A percentile compares a stretch with the other conserved stretches of the same genome.
Evolutionary conservation across 1,284 basidiomycete species (phyloP).

Genomic region (Exobasidium cylindrosporum): DNA sequence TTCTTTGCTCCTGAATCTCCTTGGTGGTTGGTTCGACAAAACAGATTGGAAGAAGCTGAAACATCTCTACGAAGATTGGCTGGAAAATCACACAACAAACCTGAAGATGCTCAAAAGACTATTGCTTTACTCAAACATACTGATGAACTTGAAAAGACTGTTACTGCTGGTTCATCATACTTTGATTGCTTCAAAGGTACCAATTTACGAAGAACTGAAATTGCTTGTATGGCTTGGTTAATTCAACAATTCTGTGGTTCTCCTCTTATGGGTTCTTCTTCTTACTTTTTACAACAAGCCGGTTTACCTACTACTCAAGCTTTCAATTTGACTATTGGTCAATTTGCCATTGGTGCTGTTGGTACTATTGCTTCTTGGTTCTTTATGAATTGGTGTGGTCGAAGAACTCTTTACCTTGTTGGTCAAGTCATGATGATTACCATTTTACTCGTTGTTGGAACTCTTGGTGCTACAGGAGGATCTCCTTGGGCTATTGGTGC

Average conservation of each 20-base stretch:
- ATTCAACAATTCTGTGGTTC: conserved; percentile 54
- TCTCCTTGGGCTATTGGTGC: conserved; percentile 56
- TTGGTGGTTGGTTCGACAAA: conserved; percentile 60
- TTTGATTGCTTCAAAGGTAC: conserved; percentile 59
- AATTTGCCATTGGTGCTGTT: conserved; percentile 54
- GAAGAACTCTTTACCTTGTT: conserved; percentile 58
- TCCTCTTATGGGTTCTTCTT: conserved; percentile 50
- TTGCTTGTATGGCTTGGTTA: conserved; percentile 54
- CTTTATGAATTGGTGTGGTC: conserved; percentile 56
- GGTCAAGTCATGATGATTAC: conserved; percentile 58
- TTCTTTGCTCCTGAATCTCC: conserved; percentile 55
- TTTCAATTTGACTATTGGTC: conserved; percentile 57
- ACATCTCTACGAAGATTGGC: conserved; percentile 56
- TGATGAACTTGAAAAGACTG: conserved; percentile 56
- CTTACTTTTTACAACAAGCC: conserved; percentile 58
- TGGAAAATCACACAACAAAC: conserved; percentile 46
- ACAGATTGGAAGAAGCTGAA: conserved; percentile 59
- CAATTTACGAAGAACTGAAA: conserved; percentile 58
- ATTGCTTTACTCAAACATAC: conserved; percentile 59
- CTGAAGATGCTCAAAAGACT: conserved; percentile 56
- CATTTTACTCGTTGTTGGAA: conserved; percentile 60
- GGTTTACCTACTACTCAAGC: conserved; percentile 55
- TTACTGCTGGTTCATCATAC: conserved; percentile 53
- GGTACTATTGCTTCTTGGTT: conserved; percentile 58
- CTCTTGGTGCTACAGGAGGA: conserved; percentile 41